Evolutionary conservation across 805 yeast genomes (phyloP).

Genomic region (Lachancea meyersii): DNA sequence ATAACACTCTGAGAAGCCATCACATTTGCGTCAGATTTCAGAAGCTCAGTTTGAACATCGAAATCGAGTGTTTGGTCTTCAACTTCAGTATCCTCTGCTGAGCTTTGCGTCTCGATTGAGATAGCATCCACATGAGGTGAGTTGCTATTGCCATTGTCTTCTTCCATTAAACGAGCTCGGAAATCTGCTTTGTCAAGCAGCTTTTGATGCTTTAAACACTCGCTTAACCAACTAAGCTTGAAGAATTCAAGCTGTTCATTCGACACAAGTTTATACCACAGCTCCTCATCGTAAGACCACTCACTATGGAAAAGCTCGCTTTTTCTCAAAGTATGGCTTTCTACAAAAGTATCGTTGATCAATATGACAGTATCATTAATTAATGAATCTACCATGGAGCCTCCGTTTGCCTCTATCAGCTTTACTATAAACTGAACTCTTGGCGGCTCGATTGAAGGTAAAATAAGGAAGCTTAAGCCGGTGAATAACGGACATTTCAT

Average conservation of each 20-base stretch:
- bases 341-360: slow-evolving; percentile 25
- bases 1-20: background rate
- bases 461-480: slow-evolving; percentile 1
- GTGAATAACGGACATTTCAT: slow-evolving; percentile 1
- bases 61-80: background rate
- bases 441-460: slow-evolving; percentile 6
- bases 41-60: background rate
- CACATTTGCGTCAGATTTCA: background rate
- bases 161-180: background rate
- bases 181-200: background rate
- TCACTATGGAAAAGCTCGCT: slow-evolving; percentile 21
- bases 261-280: slow-evolving; percentile 8
- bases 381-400: slow-evolving; percentile 10
- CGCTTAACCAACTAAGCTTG: slow-evolving; percentile 13
- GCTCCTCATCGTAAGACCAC: slow-evolving; percentile 11
- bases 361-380: slow-evolving; percentile 13
- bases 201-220: slow-evolving; percentile 15
- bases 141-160: slow-evolving; percentile 1
- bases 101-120: background rate
- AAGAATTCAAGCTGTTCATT: slow-evolving; percentile 11
- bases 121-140: slow-evolving; percentile 1
- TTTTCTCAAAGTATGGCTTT: slow-evolving; percentile 9
- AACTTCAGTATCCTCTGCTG: slow-evolving; percentile 4
- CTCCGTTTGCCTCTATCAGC: slow-evolving; percentile 21
- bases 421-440: slow-evolving; percentile 13